Evolutionary conservation across 345 rosid species (phyloP).

Genomic region (Acer saccharum): DNA sequence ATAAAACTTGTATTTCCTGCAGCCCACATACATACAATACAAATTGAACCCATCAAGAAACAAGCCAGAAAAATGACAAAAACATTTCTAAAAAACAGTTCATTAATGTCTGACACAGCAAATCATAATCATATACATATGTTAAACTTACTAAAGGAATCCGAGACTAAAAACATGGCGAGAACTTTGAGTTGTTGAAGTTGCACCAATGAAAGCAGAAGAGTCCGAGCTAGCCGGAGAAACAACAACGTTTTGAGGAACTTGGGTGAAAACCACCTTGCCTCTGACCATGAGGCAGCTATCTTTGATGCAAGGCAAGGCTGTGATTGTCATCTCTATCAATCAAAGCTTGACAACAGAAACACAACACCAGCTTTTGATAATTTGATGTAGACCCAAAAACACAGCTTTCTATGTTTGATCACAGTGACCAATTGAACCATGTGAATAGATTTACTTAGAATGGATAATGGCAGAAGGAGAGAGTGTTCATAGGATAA

Average conservation of each 20-base stretch:
- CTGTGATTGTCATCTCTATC: slow-evolving; percentile 36
- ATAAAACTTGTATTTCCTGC: too few species aligned
- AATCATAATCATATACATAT: too few species aligned
- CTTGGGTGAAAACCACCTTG: slow-evolving; percentile 32
- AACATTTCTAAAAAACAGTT: too few species aligned
- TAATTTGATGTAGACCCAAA: too few species aligned
- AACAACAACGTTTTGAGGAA: slow-evolving; percentile 42
- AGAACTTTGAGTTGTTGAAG: slow-evolving; percentile 38
- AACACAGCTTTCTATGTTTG: background rate
- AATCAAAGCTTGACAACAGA: too few species aligned
- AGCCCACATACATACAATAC: too few species aligned
- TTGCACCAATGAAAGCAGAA: slow-evolving; percentile 55
- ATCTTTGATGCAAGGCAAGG: slow-evolving; percentile 31
- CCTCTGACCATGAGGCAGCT: slow-evolving; percentile 50
- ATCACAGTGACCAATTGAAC: background rate
- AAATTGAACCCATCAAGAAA: too few species aligned
- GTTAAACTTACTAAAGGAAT: slow-evolving; percentile 45
- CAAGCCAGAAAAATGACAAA: too few species aligned
- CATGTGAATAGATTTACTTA: background rate
- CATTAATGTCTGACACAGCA: too few species aligned
- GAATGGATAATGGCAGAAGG: too few species aligned
- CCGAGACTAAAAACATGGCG: slow-evolving; percentile 67
- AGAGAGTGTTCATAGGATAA: too few species aligned
- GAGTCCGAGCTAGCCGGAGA: slow-evolving; percentile 29
- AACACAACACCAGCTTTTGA: too few species aligned